phyloP scores from a whole-genome alignment of 805 yeast species.

The Saccharomycopsis sp. region DNA sequence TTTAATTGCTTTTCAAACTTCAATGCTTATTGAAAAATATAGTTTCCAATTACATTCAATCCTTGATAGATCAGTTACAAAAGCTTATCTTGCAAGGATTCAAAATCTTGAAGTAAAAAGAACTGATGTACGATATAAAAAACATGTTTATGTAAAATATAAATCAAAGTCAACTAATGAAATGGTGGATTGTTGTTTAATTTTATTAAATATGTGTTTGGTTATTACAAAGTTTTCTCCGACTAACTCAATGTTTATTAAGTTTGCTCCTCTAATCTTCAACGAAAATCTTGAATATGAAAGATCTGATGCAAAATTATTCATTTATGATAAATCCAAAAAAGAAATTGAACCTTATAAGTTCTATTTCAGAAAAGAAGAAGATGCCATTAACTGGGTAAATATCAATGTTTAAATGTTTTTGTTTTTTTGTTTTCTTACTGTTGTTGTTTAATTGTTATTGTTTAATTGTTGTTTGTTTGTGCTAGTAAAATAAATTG shows the following conservation, averaged over 20 bases:
- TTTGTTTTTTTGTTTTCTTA: no score
- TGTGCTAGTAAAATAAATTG: no score
- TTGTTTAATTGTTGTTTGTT: no score
- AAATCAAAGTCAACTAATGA: constrained; percentile 13
- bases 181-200: constrained; percentile 13
- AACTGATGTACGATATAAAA: constrained; percentile 12
- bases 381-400: constrained; percentile 14
- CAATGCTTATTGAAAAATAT: constrained; percentile 12
- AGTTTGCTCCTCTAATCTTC: constrained; percentile 16
- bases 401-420: constrained; percentile 4
- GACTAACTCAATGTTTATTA: constrained; percentile 2
- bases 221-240: constrained; percentile 12
- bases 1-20: constrained; percentile 12
- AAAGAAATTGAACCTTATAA: constrained; percentile 13
- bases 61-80: constrained; percentile 12
- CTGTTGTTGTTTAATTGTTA: no score
- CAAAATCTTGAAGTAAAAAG: constrained; percentile 14
- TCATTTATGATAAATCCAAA: constrained; percentile 7
- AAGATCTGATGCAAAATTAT: constrained; percentile 6
- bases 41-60: constrained; percentile 11
- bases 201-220: constrained; percentile 14
- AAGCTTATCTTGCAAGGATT: constrained; percentile 12
- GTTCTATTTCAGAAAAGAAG: constrained; percentile 11
- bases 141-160: constrained; percentile 15
- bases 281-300: constrained; percentile 13